Evolutionary conservation across 148 eudicot genomes (phyloP), one percentile per base, ranked within the genome.

Genomic region (Gaultheria prostrata): DNA sequence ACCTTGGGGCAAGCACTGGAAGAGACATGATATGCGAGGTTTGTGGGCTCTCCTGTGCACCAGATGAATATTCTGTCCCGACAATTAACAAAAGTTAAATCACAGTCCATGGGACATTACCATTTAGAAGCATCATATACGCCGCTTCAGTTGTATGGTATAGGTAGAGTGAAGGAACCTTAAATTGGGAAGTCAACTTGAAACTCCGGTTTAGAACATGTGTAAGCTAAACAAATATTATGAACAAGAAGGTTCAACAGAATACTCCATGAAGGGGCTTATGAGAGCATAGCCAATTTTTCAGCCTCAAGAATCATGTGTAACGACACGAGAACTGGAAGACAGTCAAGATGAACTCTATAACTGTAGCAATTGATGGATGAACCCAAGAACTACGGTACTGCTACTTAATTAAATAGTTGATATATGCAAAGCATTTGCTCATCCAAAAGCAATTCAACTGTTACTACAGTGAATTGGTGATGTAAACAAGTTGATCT

Each of bases 1-100:
- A 85, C 82, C 89, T 89, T 46, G 93, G 91, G 59, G 86, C 80
- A 86, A 84, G 87, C 82, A 84, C 57, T 21, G 97, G 90, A 71
- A 92, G 91, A 81, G 92, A 84, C 65, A 83, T 87, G 83, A 86
- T 50, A 76, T 56, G 33, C 13, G 90, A 85, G 80, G 78, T 21
- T 32, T 83, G 86, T 48, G 90, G 93, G 83, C 91, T 87, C 32
- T 83, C 92, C 32, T 92, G 84, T 84, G 85, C 85, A 35, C 85
- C 83, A 46, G 90, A 89, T 51, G 91, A 87, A 86, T 53, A 83
- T 54, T 82, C 86, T 86, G 72, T 30, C 84, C 20, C 81, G 74
- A 50, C 56, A 39, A n/a, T 3, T 69, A 67, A 33, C 11, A 45
- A 6, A 30, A 6, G 0, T 24, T 24, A 14, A 15, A 35, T 32